phyloP scores from a whole-genome alignment of 768 basidiomycete species.

The Phaeolepiota aurea region DNA sequence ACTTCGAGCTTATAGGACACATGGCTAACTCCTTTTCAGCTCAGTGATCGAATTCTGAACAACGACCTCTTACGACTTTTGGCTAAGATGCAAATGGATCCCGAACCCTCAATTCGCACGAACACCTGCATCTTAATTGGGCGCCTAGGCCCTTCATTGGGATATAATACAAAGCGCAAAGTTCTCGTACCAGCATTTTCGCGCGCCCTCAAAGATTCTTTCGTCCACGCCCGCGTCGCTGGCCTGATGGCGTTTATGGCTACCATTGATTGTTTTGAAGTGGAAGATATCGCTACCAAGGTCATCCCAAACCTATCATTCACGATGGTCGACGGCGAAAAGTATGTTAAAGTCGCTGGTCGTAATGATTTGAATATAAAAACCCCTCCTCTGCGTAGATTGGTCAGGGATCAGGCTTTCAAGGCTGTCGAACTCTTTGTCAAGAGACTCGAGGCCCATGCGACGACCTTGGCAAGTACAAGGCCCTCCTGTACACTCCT shows the following conservation, averaged over 20 bases:
- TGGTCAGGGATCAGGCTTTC: constrained; percentile 94
- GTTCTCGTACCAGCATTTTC: constrained; percentile 96
- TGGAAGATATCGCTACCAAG: constrained; percentile 81
- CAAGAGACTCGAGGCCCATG: constrained; percentile 74
- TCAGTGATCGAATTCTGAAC: constrained; percentile 88
- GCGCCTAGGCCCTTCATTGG: constrained; percentile 76
- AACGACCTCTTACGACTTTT: constrained; percentile 92
- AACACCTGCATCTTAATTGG: constrained; percentile 97
- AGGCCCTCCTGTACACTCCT: too few relatives aligned
- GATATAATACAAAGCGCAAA: constrained; percentile 86
- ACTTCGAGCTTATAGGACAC: constrained; percentile 2
- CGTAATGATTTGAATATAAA: neutral
- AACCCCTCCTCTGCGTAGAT: constrained; percentile 35
- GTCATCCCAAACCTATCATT: constrained; percentile 83
- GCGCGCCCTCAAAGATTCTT: constrained; percentile 81
- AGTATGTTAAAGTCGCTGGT: constrained; percentile 41
- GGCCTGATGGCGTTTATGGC: constrained; percentile 96
- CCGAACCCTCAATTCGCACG: constrained; percentile 92
- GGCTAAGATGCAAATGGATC: constrained; percentile 87
- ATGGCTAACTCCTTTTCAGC: constrained; percentile 28
- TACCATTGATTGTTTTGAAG: constrained; percentile 81
- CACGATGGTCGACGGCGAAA: constrained; percentile 85
- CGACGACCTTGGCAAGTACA: constrained; percentile 71
- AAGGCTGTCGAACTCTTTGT: constrained; percentile 86
- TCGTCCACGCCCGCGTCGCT: constrained; percentile 89